Conservation (phyloP, 257 asterid species). For the Solanum pennellii region DNA sequence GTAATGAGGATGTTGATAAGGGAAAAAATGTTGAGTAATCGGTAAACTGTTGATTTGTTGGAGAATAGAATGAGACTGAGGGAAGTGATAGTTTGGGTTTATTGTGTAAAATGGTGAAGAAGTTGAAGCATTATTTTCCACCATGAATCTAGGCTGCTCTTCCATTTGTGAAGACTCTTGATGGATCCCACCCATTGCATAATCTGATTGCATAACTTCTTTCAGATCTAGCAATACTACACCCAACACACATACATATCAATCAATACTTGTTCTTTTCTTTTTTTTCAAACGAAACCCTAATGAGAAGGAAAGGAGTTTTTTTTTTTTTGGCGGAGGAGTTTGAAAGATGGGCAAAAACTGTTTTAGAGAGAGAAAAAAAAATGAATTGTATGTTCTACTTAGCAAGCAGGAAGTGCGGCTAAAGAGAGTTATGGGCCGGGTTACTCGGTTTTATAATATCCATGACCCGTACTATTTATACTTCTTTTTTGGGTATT, state of each 20-base stretch:
- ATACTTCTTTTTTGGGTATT: background rate
- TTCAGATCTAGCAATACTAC: background rate
- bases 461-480: background rate
- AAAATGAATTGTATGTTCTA: background rate
- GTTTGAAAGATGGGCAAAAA: background rate
- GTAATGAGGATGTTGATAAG: slow-evolving; percentile 19
- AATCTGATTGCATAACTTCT: slow-evolving; percentile 36
- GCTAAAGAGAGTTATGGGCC: background rate
- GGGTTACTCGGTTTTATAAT: background rate
- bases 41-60: slow-evolving; percentile 27
- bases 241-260: background rate
- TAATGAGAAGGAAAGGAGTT: slow-evolving; percentile 1
- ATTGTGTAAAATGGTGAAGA: slow-evolving; percentile 11
- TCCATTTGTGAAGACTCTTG: background rate
- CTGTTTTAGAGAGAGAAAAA: background rate
- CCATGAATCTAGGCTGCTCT: background rate
- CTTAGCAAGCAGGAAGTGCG: background rate
- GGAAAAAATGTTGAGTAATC: slow-evolving; percentile 17
- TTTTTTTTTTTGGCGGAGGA: background rate
- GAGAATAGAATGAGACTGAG: slow-evolving; percentile 9
- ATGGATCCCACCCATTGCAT: slow-evolving; percentile 32
- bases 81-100: slow-evolving; percentile 15
- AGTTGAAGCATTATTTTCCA: background rate
- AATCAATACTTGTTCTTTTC: background rate
- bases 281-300: slow-evolving; percentile 3